Evolutionary conservation across 352 stramenopile genomes (phyloP).

Genomic region (Phytopythium boreale): DNA sequence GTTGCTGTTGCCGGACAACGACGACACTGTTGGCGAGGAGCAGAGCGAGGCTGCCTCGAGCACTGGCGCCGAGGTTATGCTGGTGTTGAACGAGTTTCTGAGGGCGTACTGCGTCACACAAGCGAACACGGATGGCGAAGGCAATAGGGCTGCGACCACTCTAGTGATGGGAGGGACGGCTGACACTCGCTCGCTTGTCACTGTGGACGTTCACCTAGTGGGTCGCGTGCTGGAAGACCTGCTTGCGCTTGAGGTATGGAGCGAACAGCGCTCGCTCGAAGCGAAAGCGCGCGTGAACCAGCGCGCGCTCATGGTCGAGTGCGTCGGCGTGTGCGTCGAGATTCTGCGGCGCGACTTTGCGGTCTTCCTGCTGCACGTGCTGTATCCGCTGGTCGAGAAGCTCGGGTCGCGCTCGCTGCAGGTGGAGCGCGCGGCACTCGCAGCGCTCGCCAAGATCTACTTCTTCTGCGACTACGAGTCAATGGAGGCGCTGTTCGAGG

Average conservation of each 20-base stretch:
- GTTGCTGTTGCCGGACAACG: conserved; percentile 18
- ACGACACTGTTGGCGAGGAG: not conserved
- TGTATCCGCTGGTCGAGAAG: conserved; percentile 87
- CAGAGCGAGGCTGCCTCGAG: conserved; percentile 1
- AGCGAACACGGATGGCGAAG: not conserved
- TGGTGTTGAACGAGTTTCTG: conserved; percentile 70
- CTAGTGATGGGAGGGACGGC: not conserved
- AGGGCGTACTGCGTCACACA: conserved; percentile 18
- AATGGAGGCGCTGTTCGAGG: conserved; percentile 62
- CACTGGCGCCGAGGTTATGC: conserved; percentile 34
- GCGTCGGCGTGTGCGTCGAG: conserved; percentile 69
- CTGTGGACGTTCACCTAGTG: conserved; percentile 59
- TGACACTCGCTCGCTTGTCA: not conserved
- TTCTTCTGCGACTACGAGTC: conserved; percentile 53
- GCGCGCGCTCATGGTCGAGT: conserved; percentile 70
- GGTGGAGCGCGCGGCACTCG: conserved; percentile 70
- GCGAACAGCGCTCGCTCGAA: conserved; percentile 12
- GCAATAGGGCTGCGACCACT: not conserved
- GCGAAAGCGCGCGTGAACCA: conserved; percentile 28
- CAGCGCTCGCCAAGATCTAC: conserved; percentile 63
- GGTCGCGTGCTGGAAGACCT: conserved; percentile 78
- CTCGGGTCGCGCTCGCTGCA: conserved; percentile 52
- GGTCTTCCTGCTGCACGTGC: conserved; percentile 60
- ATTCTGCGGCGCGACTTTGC: conserved; percentile 50
- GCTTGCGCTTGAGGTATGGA: conserved; percentile 44